Evolutionary conservation across 805 yeast species (phyloP), one percentile per base, ranked within the genome.

Genomic region (Barnettozyma pratensis): DNA sequence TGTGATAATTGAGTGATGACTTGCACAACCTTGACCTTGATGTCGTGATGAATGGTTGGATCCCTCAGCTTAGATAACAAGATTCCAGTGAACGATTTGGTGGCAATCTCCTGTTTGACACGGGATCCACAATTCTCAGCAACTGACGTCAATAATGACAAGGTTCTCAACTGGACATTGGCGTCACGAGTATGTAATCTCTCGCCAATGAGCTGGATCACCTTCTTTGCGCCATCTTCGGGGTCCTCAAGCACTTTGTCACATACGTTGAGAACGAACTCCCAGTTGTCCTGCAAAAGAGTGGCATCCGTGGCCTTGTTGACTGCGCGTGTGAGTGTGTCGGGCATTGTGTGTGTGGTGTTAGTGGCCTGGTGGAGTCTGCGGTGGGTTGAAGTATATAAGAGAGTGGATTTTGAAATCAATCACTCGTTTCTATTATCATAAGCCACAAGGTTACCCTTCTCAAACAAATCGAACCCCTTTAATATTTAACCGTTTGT

Each of bases 101-200:
- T 74, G 19, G 87, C 81, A 36, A 86, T 76, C 54, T 79, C 81
- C 50, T 72, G 81, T 55, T 78, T 80, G 69, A 81, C 74, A 61
- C 80, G 73, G 10, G 88, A 79, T 4, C 91, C 91, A 64, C 92
- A 85, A 63, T 85, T 86, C 61, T 85, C 89, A 3, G 89, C 87
- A 30, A 86, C 58, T 6, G 89, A 78, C 30, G 76, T 74, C 25
- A 83, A 60, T 42, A 80, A 56, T 0, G 83, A 67, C 19, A 86
- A 59, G 0, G 85, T 66, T 59, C 87, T 73, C 44, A 86, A 63
- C 38, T 83, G 76, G 4, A 82, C 80, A 61, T 85, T 86, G 25
- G 87, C 91, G 57, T 82, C 83, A 29, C 70, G 66, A 36, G 71
- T 71, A 29, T 66, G 66, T 28, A 85, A 66, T 45, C 85, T 73